phyloP scores from a whole-genome alignment of 352 stramenopile species.

The Phytophthora boehmeriae region DNA sequence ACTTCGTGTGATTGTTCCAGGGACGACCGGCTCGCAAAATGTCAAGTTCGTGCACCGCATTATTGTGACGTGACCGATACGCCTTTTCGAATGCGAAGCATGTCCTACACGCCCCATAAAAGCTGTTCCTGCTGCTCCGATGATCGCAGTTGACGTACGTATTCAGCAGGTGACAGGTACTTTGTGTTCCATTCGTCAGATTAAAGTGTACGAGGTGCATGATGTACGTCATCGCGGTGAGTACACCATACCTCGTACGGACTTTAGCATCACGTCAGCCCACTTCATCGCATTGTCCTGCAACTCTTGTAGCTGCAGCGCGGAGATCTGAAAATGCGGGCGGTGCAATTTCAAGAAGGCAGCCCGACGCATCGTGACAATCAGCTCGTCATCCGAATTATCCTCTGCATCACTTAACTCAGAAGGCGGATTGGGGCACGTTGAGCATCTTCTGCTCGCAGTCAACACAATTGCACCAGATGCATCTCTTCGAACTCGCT shows the following conservation, averaged over 20 bases:
- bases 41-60: constrained; percentile 95
- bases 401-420: neutral
- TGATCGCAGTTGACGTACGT: too few relatives aligned
- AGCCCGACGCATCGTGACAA: constrained; percentile 33
- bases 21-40: constrained; percentile 87
- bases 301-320: constrained; percentile 10
- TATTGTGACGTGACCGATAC: constrained; percentile 23
- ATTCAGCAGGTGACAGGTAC: too few relatives aligned
- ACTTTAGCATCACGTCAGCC: constrained; percentile 27
- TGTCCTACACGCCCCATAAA: too few relatives aligned
- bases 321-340: constrained; percentile 13
- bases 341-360: constrained; percentile 23
- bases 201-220: too few relatives aligned
- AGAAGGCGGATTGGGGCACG: neutral
- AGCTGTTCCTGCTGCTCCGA: too few relatives aligned
- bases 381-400: constrained; percentile 9
- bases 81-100: neutral
- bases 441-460: constrained; percentile 13
- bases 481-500: constrained; percentile 31
- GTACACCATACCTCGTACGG: constrained; percentile 16
- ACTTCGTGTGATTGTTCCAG: constrained; percentile 92
- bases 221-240: neutral
- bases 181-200: too few relatives aligned
- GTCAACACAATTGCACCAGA: constrained; percentile 35
- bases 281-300: constrained; percentile 19